Evolutionary conservation across 805 yeast genomes (phyloP), one percentile per base, ranked within the genome.

Genomic region (Sugiyamaella valdiviana): DNA sequence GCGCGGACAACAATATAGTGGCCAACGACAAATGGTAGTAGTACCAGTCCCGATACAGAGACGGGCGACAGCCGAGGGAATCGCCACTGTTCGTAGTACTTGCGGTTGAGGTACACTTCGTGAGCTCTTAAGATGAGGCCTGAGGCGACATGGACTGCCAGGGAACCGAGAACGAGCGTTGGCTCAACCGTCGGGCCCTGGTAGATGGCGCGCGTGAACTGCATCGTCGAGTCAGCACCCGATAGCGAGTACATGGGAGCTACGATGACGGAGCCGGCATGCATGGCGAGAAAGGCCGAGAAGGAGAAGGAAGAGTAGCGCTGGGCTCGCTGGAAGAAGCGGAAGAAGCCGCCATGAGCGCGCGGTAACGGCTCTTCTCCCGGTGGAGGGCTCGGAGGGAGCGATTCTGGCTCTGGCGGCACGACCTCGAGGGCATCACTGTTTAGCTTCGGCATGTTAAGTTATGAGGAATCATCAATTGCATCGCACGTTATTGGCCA

Each of bases 151-250:
- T 83, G 91, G 2, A 63, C 51, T 0, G 63, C 59, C 0, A 70
- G 61, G 1, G 80, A 65, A 0, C 77, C 79, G 52, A 68, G 66
- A 0, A 80, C 68, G 23, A 76, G 54, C 0, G 69, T 45, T 6
- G 62, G 62, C 56, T 82, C 89, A 7, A 78, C 59, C 2, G 63
- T 54, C 1, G 81, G 75, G 0, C 71, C 67, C 49, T 79, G 83
- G 61, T 83, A 83, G 0, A 84, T 55, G 15, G 78, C 75, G 45
- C 87, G 65, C 0, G 82, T 77, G 69, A 82, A 67, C 48, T 79
- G 76, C 45, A 83, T 67, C 17, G 78, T 52, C 45, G 80, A 82
- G 48, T 80, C 76, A 2, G 77, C 75, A 2, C 69, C 42, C 0
- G 63, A 69, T 1, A 65, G 49, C 6, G 78, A 74, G 3, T 78